phyloP scores from a whole-genome alignment of 306 rosid species.

The Hippophae rhamnoides region DNA sequence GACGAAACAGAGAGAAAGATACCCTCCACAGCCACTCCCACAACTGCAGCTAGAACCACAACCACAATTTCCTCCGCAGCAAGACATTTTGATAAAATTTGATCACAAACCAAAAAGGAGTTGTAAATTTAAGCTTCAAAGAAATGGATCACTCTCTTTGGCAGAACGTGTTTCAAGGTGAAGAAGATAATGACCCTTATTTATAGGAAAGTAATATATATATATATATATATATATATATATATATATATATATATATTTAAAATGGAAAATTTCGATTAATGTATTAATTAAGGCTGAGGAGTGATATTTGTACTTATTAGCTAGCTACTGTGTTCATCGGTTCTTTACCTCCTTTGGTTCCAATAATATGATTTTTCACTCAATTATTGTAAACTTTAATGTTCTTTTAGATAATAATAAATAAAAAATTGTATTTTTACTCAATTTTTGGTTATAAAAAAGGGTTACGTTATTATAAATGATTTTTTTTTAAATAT shows the following conservation, averaged over 20 bases:
- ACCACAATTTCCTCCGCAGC: constrained; percentile 65
- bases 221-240: no score
- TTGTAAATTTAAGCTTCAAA: neutral
- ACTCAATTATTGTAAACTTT: no score
- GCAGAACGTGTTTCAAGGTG: neutral
- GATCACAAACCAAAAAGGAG: neutral
- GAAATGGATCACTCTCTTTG: no score
- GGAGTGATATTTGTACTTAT: constrained; percentile 14
- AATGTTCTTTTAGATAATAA: no score
- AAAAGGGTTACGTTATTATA: no score
- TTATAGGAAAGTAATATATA: constrained; percentile 20
- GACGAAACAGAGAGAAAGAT: neutral
- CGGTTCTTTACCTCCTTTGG: no score
- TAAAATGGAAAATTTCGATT: neutral
- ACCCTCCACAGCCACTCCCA: constrained; percentile 58
- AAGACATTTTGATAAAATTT: constrained; percentile 33
- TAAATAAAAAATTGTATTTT: no score
- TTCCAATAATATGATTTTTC: no score
- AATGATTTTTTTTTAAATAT: no score
- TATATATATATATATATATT: neutral
- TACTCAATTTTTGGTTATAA: no score
- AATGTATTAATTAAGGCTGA: constrained; percentile 13
- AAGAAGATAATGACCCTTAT: neutral
- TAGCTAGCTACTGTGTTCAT: no score
- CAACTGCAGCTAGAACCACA: constrained; percentile 59